Conservation (phyloP, 306 rosid species). For the Medicago lupulina region DNA sequence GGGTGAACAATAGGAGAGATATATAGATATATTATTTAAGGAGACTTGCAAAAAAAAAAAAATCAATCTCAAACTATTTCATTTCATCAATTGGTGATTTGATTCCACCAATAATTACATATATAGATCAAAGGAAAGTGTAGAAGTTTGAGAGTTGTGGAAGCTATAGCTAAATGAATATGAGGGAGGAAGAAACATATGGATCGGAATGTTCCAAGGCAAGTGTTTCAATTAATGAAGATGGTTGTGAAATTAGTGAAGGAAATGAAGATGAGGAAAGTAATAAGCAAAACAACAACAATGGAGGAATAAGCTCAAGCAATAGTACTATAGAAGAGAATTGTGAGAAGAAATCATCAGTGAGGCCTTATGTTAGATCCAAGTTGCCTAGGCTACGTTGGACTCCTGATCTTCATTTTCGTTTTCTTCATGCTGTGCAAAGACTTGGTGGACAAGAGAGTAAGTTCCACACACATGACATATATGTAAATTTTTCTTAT, state of each 20-base stretch:
- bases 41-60: background rate
- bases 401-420: conserved; percentile 93
- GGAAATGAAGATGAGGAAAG: conserved; percentile 48
- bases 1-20: background rate
- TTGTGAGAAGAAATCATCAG: conserved; percentile 56
- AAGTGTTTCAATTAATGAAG: conserved; percentile 45
- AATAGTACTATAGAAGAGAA: conserved; percentile 90
- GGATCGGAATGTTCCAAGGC: conserved; percentile 67
- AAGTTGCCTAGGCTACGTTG: conserved; percentile 89
- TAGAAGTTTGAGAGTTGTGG: conserved; percentile 8
- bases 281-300: conserved; percentile 40
- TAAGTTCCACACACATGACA: conserved; percentile 43
- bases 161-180: conserved; percentile 1
- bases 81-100: conserved; percentile 5
- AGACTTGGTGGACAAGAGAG: conserved; percentile 98
- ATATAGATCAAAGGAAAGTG: background rate
- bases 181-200: conserved; percentile 49
- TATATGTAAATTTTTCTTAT: background rate
- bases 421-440: conserved; percentile 87
- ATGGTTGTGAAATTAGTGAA: conserved; percentile 47
- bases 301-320: conserved; percentile 84
- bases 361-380: conserved; percentile 94
- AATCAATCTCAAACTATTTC: conserved; percentile 40
- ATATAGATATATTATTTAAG: no score
- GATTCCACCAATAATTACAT: conserved; percentile 28